phyloP scores from a whole-genome alignment of 164 flowering plant genomes.

The Cinnamomum micranthum region DNA sequence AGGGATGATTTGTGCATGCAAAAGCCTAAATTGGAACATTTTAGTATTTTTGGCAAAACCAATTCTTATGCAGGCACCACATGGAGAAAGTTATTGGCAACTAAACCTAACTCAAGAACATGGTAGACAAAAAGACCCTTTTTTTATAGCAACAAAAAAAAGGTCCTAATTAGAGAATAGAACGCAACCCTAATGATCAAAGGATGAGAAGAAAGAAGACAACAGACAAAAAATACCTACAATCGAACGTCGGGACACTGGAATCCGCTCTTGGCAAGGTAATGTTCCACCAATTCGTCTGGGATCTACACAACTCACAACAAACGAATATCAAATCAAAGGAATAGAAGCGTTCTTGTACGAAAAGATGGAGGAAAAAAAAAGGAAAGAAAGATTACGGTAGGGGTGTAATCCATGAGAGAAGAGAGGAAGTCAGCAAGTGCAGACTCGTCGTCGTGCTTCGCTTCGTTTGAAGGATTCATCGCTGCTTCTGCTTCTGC shows the following conservation, averaged over 20 bases:
- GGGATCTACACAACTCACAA: slow-evolving; percentile 53
- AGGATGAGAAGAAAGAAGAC: neutral
- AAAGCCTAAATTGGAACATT: too few relatives aligned
- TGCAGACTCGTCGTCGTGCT: slow-evolving; percentile 77
- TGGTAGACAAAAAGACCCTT: neutral
- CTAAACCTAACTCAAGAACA: neutral
- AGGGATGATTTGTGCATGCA: too few relatives aligned
- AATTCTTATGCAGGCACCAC: too few relatives aligned
- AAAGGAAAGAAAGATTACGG: slow-evolving; percentile 33
- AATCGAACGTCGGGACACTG: slow-evolving; percentile 92
- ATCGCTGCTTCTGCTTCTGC: slow-evolving; percentile 6
- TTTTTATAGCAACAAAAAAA: neutral
- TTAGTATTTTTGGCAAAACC: too few relatives aligned
- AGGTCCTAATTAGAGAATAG: neutral
- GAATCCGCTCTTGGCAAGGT: slow-evolving; percentile 82
- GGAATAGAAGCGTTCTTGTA: neutral
- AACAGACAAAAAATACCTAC: slow-evolving; percentile 46
- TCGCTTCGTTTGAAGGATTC: slow-evolving; percentile 43
- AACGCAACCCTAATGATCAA: neutral
- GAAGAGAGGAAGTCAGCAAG: slow-evolving; percentile 81
- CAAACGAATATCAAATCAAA: neutral
- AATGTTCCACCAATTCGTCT: slow-evolving; percentile 92
- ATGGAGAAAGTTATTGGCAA: too few relatives aligned
- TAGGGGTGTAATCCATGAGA: slow-evolving; percentile 89
- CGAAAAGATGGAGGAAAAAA: neutral